Base-by-base conservation (phyloP, 2,329 filamentous ascomycete species). In the Cladosporium sp. region DNA sequence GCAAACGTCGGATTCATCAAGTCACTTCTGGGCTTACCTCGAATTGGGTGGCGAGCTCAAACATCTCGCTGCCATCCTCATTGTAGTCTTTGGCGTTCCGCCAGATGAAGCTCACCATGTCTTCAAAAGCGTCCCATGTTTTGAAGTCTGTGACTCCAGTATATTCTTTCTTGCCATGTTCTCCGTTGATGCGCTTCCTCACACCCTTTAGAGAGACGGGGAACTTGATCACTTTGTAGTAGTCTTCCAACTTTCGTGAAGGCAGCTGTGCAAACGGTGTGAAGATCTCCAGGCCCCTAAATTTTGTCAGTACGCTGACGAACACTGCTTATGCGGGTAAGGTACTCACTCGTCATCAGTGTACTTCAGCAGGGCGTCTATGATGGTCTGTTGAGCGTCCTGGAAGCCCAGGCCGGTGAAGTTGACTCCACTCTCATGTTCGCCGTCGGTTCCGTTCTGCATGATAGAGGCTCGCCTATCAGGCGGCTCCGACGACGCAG, bases 71-170 rank as follows among this genome's bases (percentile, higher is more conserved):
- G 3, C 86, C 87, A 65, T 95, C 90, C 68, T 95, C 89, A 60
- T 96, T 96, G 74, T 92, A 96, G 54, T 85, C 85, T 63, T 84
- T 86, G 0, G 90, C 89, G 68, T 96, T 96, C 45, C 79, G 80
- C 91, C 91, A 96, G 41, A 96, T 83, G 49, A 88, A 78, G 62
- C 84, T 87, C 10, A 88, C 78, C 63, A 87, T 87, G 50, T 90
- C 84, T 66, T 89, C 89, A 59, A 95, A 89, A 1, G 83, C 79
- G 53, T 83, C 79, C 91, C 91, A 96, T 46, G 76, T 86, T 67
- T 89, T 91, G 70, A 90, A 89, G 44, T 89, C 83, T 45, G 85
- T 85, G 22, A 71, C 66, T 9, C 72, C 75, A 3, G 78, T 77
- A 6, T 81, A 77, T 22, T 82, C 80, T 40, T 80, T 79, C 42